Evolutionary conservation across 768 basidiomycete genomes (phyloP).

Genomic region (Asterophora parasitica): DNA sequence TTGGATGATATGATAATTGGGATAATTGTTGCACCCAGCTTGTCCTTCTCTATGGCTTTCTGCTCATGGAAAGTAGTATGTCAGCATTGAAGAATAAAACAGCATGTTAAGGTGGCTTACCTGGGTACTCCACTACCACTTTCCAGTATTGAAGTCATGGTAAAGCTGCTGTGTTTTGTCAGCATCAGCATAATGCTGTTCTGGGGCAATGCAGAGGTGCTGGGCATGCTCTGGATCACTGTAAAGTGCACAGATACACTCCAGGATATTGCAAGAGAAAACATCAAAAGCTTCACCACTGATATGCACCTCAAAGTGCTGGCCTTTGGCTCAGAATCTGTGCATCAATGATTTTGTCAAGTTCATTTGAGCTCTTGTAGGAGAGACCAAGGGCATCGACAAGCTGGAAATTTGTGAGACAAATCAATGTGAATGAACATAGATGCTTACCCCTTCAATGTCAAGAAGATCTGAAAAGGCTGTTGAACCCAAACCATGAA

Average conservation of each 20-base stretch:
- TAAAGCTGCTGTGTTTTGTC: neutral
- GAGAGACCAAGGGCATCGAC: constrained; percentile 20
- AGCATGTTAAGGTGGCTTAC: too few relatives aligned
- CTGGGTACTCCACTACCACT: too few relatives aligned
- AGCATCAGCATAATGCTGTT: constrained; percentile 30
- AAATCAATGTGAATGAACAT: too few relatives aligned
- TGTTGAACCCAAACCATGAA: neutral
- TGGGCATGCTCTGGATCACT: constrained; percentile 27
- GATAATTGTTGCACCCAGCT: too few relatives aligned
- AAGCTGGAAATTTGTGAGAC: constrained; percentile 12
- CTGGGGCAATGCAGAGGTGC: constrained; percentile 29
- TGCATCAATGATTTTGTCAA: constrained; percentile 26
- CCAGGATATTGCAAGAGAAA: constrained; percentile 31
- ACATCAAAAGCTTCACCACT: constrained; percentile 21
- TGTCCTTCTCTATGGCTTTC: too few relatives aligned
- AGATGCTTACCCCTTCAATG: neutral
- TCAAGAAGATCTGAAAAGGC: neutral
- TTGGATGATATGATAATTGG: too few relatives aligned
- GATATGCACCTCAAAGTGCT: constrained; percentile 20
- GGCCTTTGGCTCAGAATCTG: constrained; percentile 19
- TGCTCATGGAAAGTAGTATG: too few relatives aligned
- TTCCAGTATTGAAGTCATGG: too few relatives aligned
- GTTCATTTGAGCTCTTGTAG: constrained; percentile 19
- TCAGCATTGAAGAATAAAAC: too few relatives aligned
- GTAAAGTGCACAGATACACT: constrained; percentile 31